Conservation (phyloP, 2,329 filamentous ascomycete species). For the Colletotrichum tropicale region DNA sequence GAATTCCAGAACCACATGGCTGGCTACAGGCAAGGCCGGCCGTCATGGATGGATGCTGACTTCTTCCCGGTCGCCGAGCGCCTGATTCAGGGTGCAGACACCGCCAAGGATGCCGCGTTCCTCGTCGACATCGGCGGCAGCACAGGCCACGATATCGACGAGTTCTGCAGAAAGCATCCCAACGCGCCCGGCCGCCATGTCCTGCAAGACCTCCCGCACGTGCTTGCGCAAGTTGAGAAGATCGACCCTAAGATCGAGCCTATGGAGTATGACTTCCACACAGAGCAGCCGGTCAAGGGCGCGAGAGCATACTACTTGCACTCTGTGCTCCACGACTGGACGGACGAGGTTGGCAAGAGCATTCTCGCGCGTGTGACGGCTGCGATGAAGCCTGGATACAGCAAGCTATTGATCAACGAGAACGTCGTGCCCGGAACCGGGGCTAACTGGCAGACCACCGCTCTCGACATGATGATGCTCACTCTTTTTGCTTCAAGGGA, state of each 20-base stretch:
- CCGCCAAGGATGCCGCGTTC: background rate
- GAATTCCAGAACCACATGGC: conserved; percentile 7
- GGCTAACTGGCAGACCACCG: conserved; percentile 6
- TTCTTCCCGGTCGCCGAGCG: conserved; percentile 27
- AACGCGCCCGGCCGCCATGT: conserved; percentile 23
- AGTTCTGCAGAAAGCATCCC: conserved; percentile 24
- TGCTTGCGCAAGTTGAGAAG: conserved; percentile 26
- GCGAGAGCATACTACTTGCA: conserved; percentile 21
- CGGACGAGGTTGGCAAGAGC: conserved; percentile 12
- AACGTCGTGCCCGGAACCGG: conserved; percentile 16
- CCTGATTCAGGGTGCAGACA: conserved; percentile 26
- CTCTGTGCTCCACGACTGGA: conserved; percentile 23
- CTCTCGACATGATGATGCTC: conserved; percentile 23
- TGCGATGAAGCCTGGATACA: conserved; percentile 21
- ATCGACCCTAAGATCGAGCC: conserved; percentile 22
- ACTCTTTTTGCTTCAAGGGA: conserved; percentile 20
- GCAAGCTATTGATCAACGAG: conserved; percentile 21
- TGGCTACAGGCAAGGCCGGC: background rate
- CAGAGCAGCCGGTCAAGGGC: background rate
- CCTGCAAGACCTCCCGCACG: conserved; percentile 27
- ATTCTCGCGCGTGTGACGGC: conserved; percentile 17
- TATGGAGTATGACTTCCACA: conserved; percentile 31
- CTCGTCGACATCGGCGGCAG: conserved; percentile 29
- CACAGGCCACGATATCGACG: conserved; percentile 26
- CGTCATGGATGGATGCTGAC: conserved; percentile 9